These are phyloP conservation scores for Aegilops umbellulata DNA, from an alignment of 176 grass and related monocot species.

Conservation along the genomic window DNA sequence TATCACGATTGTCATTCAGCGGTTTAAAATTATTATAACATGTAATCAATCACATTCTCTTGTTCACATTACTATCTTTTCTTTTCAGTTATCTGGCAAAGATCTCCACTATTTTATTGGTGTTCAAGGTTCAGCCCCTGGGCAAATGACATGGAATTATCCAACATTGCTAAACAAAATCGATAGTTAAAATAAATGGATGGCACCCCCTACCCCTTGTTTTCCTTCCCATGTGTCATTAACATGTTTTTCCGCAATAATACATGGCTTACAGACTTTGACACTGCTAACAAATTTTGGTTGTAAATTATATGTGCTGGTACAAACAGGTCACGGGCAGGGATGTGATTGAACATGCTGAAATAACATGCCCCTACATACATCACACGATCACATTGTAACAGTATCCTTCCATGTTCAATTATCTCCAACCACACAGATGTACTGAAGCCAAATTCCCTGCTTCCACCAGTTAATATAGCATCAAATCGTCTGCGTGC, in stretches of 20 bases:
- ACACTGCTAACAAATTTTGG: not conserved
- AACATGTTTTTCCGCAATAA: not conserved
- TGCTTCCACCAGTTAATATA: not conserved
- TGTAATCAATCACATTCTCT: not conserved
- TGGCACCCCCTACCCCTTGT: not conserved
- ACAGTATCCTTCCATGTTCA: slow-evolving; percentile 18
- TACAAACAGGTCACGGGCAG: slow-evolving; percentile 5
- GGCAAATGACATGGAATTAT: not conserved
- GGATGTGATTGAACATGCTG: not conserved
- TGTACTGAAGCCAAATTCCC: not conserved
- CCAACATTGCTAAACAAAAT: not conserved
- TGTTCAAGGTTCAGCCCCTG: not conserved
- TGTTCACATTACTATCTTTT: not conserved
- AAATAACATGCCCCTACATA: slow-evolving; percentile 1
- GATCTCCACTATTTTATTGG: not conserved
- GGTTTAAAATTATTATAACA: slow-evolving; percentile 3
- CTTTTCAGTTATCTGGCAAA: not conserved
- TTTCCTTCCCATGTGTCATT: not conserved
- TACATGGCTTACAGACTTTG: not conserved
- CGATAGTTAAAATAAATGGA: not conserved
- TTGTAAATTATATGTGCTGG: not conserved
- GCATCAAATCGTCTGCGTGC: not conserved
- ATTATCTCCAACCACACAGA: slow-evolving; percentile 9
- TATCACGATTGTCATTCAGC: slow-evolving; percentile 12
- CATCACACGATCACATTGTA: not conserved